phyloP scores from a whole-genome alignment of 352 stramenopile species.

The Pythium apleroticum region DNA sequence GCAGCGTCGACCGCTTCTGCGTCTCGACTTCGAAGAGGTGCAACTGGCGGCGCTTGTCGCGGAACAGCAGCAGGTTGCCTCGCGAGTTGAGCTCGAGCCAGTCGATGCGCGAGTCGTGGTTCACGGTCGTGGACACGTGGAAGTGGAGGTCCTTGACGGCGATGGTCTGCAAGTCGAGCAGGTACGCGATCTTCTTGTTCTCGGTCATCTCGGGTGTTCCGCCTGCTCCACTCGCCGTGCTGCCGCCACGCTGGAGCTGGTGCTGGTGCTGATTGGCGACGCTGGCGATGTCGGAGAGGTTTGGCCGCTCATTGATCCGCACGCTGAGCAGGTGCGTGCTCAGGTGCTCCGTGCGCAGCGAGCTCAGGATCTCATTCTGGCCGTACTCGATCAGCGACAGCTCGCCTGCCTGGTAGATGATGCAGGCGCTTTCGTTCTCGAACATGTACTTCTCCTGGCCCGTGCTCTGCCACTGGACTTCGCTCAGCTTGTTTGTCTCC shows the following conservation, averaged over 20 bases:
- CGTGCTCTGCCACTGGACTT: slow-evolving; percentile 90
- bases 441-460: slow-evolving; percentile 94
- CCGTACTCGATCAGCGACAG: slow-evolving; percentile 94
- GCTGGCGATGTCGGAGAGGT: slow-evolving; percentile 31
- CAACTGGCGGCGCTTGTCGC: slow-evolving; percentile 90
- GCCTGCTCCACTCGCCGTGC: background rate
- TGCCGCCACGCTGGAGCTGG: slow-evolving; percentile 23
- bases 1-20: slow-evolving; percentile 84
- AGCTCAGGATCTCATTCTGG: slow-evolving; percentile 90
- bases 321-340: slow-evolving; percentile 92
- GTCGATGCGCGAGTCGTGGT: slow-evolving; percentile 91
- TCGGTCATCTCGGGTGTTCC: slow-evolving; percentile 36
- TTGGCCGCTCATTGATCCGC: slow-evolving; percentile 90
- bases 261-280: slow-evolving; percentile 26
- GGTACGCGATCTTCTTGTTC: slow-evolving; percentile 95
- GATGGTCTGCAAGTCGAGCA: slow-evolving; percentile 93
- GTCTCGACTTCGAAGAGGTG: slow-evolving; percentile 91
- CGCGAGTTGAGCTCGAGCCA: slow-evolving; percentile 94
- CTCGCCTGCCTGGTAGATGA: slow-evolving; percentile 92
- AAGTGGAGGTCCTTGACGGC: slow-evolving; percentile 84
- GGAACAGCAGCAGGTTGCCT: slow-evolving; percentile 91
- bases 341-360: slow-evolving; percentile 90
- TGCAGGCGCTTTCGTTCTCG: slow-evolving; percentile 90
- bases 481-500: slow-evolving; percentile 89
- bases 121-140: slow-evolving; percentile 83